A percentile compares a stretch with the other conserved stretches of the same genome.
Conservation (phyloP, 2,329 filamentous ascomycete genomes). For the Calonectria montana region DNA sequence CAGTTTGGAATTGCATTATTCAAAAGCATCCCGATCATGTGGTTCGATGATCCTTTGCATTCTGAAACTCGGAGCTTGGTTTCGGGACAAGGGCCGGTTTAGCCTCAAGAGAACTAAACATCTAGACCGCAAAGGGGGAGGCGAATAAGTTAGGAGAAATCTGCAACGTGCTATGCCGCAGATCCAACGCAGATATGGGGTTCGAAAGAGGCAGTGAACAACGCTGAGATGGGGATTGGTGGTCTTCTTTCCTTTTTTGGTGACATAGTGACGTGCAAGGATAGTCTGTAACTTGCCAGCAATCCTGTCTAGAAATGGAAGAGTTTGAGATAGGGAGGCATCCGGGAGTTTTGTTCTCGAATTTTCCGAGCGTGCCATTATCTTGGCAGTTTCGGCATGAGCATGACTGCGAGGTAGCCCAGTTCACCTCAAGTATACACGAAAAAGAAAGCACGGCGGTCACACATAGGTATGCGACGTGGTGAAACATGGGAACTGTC, state of each 20-base stretch:
- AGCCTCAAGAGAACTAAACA: constrained; percentile 14
- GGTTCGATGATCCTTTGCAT: constrained; percentile 29
- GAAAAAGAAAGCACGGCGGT: neutral
- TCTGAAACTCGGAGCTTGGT: constrained; percentile 40
- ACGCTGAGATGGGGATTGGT: neutral
- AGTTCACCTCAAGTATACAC: neutral
- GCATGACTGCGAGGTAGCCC: neutral
- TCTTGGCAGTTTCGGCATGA: constrained; percentile 11
- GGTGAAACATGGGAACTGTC: constrained; percentile 10
- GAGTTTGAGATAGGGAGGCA: constrained; percentile 5
- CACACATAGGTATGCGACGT: constrained; percentile 2
- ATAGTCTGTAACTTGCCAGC: neutral
- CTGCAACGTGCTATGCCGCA: neutral
- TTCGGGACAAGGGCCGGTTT: constrained; percentile 31
- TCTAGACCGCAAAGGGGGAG: neutral
- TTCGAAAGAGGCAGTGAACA: constrained; percentile 1
- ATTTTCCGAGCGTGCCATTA: neutral
- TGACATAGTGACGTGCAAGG: neutral
- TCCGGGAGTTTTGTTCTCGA: neutral
- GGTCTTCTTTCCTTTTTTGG: neutral
- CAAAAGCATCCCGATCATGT: neutral
- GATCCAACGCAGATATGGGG: constrained; percentile 5
- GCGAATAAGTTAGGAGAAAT: constrained; percentile 12
- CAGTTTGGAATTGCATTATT: constrained; percentile 19
- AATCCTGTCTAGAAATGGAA: neutral